Evolutionary conservation across 768 basidiomycete genomes (phyloP).

Genomic region (Megacollybia marginata): DNA sequence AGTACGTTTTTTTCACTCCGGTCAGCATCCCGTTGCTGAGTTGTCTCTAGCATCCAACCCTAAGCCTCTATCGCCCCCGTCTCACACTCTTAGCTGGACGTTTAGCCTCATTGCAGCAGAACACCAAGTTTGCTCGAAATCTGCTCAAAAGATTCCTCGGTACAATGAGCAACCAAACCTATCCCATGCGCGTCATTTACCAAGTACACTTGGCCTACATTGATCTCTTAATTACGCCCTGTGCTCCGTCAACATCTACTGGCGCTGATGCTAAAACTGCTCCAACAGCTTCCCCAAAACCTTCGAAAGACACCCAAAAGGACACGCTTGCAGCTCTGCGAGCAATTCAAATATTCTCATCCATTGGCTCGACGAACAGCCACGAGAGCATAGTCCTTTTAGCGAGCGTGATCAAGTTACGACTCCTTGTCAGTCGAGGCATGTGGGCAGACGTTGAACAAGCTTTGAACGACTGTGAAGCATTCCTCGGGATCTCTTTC

Average conservation of each 20-base stretch:
- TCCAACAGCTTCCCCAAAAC: neutral
- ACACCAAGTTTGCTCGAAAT: conserved; percentile 53
- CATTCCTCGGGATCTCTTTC: conserved; percentile 34
- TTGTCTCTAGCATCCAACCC: conserved; percentile 48
- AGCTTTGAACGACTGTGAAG: conserved; percentile 43
- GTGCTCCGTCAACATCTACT: no score
- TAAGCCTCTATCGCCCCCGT: conserved; percentile 52
- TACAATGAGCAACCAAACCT: conserved; percentile 32
- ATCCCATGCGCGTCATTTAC: conserved; percentile 49
- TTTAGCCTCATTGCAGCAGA: conserved; percentile 43
- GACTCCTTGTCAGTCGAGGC: conserved; percentile 45
- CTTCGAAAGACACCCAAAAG: conserved; percentile 8
- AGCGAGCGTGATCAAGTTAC: conserved; percentile 47
- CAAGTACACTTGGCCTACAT: conserved; percentile 50
- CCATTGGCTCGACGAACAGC: conserved; percentile 18
- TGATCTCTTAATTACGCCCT: conserved; percentile 19
- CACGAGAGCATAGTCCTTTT: conserved; percentile 43
- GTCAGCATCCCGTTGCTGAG: conserved; percentile 4
- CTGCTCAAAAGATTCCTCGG: conserved; percentile 47
- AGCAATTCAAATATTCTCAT: conserved; percentile 25
- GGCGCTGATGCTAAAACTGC: no score
- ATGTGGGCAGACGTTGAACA: conserved; percentile 46
- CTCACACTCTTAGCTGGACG: conserved; percentile 57
- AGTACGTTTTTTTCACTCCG: conserved; percentile 26
- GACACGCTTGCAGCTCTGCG: conserved; percentile 23